These are phyloP conservation scores for Wickerhamiella bombiphila DNA, from an alignment of 805 yeast species.

Conservation along the genomic window DNA sequence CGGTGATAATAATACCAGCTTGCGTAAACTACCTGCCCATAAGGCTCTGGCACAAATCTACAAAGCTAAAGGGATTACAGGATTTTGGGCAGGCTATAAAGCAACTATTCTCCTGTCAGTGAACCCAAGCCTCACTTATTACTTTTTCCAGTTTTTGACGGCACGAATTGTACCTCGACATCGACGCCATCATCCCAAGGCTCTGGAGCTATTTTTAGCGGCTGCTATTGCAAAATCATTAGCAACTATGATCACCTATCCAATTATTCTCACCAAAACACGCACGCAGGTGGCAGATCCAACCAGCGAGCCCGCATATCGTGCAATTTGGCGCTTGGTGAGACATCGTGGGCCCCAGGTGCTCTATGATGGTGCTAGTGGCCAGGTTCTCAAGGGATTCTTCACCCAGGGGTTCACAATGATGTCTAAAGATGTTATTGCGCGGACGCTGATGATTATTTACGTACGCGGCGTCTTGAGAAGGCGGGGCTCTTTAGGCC, in stretches of 20 bases:
- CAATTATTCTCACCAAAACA: slow-evolving; percentile 60
- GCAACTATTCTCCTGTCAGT: slow-evolving; percentile 20
- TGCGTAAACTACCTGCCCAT: slow-evolving; percentile 3
- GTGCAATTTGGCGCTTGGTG: slow-evolving; percentile 31
- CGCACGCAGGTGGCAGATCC: slow-evolving; percentile 38
- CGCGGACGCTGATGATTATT: slow-evolving; percentile 12
- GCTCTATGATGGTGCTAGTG: slow-evolving; percentile 51
- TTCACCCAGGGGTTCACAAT: slow-evolving; percentile 24
- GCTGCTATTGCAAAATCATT: slow-evolving; percentile 56
- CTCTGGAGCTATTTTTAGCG: slow-evolving; percentile 42
- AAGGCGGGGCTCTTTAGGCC: not conserved
- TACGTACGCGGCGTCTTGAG: slow-evolving; percentile 1
- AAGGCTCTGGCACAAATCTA: slow-evolving; percentile 18
- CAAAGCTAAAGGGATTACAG: slow-evolving; percentile 20
- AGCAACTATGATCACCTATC: slow-evolving; percentile 57
- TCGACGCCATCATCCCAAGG: slow-evolving; percentile 17
- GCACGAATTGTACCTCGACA: slow-evolving; percentile 15
- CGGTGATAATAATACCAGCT: slow-evolving; percentile 1
- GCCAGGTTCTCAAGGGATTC: slow-evolving; percentile 23
- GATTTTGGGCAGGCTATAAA: slow-evolving; percentile 24
- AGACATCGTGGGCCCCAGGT: slow-evolving; percentile 65
- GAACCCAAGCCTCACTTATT: slow-evolving; percentile 24
- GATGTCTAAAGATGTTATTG: slow-evolving; percentile 27
- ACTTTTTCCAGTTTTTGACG: slow-evolving; percentile 21
- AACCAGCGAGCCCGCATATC: slow-evolving; percentile 1